Base-by-base conservation (phyloP, 352 stramenopile genomes). In the Phytophthora melonis region DNA sequence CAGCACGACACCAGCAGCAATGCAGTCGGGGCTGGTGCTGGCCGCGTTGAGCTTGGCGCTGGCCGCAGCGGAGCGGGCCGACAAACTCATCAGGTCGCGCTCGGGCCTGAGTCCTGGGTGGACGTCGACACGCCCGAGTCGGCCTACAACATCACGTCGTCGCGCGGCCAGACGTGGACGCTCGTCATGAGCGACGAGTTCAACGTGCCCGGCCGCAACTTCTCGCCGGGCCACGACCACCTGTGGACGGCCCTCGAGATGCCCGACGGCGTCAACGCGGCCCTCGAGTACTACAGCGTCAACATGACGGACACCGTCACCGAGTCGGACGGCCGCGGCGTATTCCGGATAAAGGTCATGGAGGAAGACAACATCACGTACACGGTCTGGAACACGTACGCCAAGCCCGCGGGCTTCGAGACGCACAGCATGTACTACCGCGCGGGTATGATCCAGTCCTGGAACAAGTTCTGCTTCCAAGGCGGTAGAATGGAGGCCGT, bases 401-500 rank as follows among this genome's bases (percentile, higher is more conserved):
- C 75, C 9, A 66, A 72, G 18, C 80, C 80, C 18, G 72, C 80
- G 0, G 79, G 65, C 1, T 87, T 78, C 23, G 68, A 85, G 62
- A 77, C 75, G 9, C 69, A 79, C 63, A 58, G 19, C 21, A 79
- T 84, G 72, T 81, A 83, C 64, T 82, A 82, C 55, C 81, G 82
- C 11, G 87, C 87, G n/a, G 95, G 87, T 1, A 96, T 98, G 91
- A 32, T 98, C 0, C 92, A 98, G 70, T 86, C 77, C 1, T 98
- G 94, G 94, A 97, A 98, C 72, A 98, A 98, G 57, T 98, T 98
- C 66, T 98, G 94, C 68, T 97, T 98, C 68, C 95, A 95, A 56
- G 94, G 94, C 14, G 94, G 94, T 63, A 19, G 97, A 2, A 82
- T 99, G 32, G 96, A 98, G 74, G 91, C 98, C 0, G 70, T 82